Base-by-base conservation (phyloP, 176 grass and related monocot genomes). In the Carex cristatella region DNA sequence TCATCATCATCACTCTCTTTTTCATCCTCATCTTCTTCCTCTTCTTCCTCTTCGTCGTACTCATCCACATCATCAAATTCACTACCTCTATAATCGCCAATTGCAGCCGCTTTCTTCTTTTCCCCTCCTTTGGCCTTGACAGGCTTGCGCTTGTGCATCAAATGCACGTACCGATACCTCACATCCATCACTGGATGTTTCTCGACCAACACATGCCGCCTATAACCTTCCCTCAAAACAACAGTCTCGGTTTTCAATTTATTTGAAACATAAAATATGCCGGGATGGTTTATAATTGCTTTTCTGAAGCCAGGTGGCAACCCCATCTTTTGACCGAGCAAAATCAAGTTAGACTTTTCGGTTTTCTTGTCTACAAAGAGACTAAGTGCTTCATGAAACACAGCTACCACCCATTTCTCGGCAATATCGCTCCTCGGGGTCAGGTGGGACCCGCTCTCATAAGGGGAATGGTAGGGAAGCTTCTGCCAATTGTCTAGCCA, bases 401-500 rank as follows among this genome's bases (percentile, higher is more conserved):
- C 89, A 0, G 86, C 91, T 58, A 93, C 93, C 0, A 88, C 91
- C 89, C 93, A 93, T 86, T 98, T 98, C 85, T 95, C 91, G 0
- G 91, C 86, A 68, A 98, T 63, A 65, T 94, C 95, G 15, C 91
- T 98, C 82, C 86, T 93, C 0, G 89, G 89, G 4, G 84, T 68
- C 28, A 94, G 64, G 84, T 98, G 91, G 0, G 92, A 84, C 10
- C 88, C 91, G 0, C 92, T 88, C 77, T 98, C 93, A 10, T 98
- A 98, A 0, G 95, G 95, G 10, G 93, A 98, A 69, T 95, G 84
- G 81, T 95, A 98, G 0, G 91, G 91, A 10, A 98, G 80, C 84
- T 80, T 92, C 85, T 98, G 95, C 92, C 92, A 98, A 5, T 95
- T 86, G 69, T 98, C 92, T 35, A 98, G 56, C 92, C 92, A 94